A percentile compares a stretch with the other conserved stretches of the same genome.
phyloP scores from a whole-genome alignment of 2,329 filamentous ascomycete species.

The Cladosporium cucumerinum region DNA sequence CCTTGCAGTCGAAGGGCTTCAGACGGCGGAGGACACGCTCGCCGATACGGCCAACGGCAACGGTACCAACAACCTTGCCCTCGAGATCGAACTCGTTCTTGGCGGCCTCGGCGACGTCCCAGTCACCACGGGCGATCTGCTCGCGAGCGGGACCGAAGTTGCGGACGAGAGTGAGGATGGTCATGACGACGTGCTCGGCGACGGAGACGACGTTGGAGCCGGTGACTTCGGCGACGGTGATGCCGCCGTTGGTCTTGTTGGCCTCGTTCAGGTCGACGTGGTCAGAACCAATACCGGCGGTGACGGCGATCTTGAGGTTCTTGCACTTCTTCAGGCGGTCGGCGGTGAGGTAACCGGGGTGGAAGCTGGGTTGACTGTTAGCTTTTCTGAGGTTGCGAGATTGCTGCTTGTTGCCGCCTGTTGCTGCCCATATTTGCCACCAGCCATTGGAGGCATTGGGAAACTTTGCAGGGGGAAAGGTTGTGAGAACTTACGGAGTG shows the following conservation, averaged over 20 bases:
- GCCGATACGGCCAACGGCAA: constrained; percentile 94
- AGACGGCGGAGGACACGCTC: constrained; percentile 95
- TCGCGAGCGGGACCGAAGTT: constrained; percentile 99
- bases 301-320: constrained; percentile 97
- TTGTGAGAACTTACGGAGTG: constrained; percentile 67
- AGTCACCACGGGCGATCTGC: constrained; percentile 82
- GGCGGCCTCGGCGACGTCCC: constrained; percentile 91
- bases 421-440: neutral
- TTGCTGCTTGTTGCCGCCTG: neutral
- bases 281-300: constrained; percentile 96
- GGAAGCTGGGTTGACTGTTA: constrained; percentile 62
- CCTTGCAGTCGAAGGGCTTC: constrained; percentile 98
- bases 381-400: neutral
- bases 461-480: neutral
- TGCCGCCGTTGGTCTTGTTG: constrained; percentile 96
- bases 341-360: constrained; percentile 94
- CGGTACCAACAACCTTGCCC: constrained; percentile 95
- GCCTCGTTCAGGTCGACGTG: constrained; percentile 96
- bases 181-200: constrained; percentile 99
- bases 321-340: constrained; percentile 97
- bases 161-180: constrained; percentile 89
- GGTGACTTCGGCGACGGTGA: constrained; percentile 96
- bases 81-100: constrained; percentile 99
- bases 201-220: constrained; percentile 98
- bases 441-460: constrained; percentile 4